These are phyloP conservation scores for Cordyceps militaris DNA, from an alignment of 2,329 filamentous ascomycete species.

Conservation along the genomic window DNA sequence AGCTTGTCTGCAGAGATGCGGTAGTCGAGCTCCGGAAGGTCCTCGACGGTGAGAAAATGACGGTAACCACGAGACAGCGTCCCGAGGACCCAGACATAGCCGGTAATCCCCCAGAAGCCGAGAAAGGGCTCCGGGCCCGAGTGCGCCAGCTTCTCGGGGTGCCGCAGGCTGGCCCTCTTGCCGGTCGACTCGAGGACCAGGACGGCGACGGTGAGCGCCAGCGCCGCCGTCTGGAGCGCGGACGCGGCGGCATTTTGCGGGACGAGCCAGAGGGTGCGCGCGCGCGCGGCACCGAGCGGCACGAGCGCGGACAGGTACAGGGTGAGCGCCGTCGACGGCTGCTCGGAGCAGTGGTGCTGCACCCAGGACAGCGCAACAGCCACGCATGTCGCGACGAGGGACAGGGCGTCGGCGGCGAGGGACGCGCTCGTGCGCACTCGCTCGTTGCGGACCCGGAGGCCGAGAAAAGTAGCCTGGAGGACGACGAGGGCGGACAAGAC, in stretches of 20 bases:
- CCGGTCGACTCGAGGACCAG: conserved; percentile 26
- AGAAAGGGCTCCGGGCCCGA: conserved; percentile 15
- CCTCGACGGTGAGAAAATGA: conserved; percentile 24
- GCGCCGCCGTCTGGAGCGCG: conserved; percentile 23
- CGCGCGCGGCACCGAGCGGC: conserved; percentile 34
- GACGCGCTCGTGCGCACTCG: neutral
- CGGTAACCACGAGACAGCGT: conserved; percentile 25
- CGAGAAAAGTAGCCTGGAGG: neutral
- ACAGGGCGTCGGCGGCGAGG: neutral
- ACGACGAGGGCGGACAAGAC: neutral
- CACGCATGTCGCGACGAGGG: neutral
- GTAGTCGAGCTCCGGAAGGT: conserved; percentile 23
- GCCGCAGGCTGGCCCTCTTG: conserved; percentile 14
- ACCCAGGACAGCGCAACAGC: neutral
- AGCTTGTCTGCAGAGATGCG: conserved; percentile 1
- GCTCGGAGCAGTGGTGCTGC: conserved; percentile 13
- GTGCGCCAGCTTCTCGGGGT: neutral
- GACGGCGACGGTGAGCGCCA: conserved; percentile 26
- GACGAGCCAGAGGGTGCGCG: conserved; percentile 31
- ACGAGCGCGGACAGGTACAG: conserved; percentile 31
- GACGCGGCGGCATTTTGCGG: conserved; percentile 17
- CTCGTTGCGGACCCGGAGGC: neutral
- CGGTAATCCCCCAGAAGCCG: conserved; percentile 19
- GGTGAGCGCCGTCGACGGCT: conserved; percentile 35
- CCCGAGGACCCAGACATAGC: conserved; percentile 25